Conservation (phyloP, 495 filamentous ascomycete genomes). For the Xylaria bambusicola region DNA sequence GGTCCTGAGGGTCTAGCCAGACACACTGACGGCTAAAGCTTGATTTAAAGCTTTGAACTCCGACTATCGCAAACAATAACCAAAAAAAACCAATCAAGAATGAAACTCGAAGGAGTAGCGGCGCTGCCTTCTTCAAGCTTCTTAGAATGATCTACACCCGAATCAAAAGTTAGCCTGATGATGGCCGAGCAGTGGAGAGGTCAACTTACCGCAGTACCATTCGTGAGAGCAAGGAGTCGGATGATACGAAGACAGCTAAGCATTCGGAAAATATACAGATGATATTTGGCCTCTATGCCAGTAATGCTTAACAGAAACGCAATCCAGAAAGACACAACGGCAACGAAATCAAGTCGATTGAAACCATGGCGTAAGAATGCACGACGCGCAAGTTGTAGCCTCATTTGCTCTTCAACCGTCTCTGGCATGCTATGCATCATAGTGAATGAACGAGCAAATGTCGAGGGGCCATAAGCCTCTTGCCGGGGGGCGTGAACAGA, state of each 20-base stretch:
- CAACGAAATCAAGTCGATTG: slow-evolving; percentile 93
- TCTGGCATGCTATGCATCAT: slow-evolving; percentile 63
- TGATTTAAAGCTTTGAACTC: slow-evolving; percentile 96
- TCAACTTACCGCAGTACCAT: slow-evolving; percentile 75
- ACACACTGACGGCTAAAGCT: slow-evolving; percentile 86
- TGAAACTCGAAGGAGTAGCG: slow-evolving; percentile 89
- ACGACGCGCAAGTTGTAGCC: slow-evolving; percentile 80
- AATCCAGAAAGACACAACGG: slow-evolving; percentile 95
- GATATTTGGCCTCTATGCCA: slow-evolving; percentile 64
- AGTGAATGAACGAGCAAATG: slow-evolving; percentile 83
- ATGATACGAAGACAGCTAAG: slow-evolving; percentile 91
- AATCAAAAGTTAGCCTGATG: slow-evolving; percentile 27
- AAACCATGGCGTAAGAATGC: slow-evolving; percentile 94
- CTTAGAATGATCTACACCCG: slow-evolving; percentile 74
- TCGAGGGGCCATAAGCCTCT: slow-evolving; percentile 57
- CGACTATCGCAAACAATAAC: slow-evolving; percentile 96
- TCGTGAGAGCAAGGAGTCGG: slow-evolving; percentile 83
- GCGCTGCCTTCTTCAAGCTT: slow-evolving; percentile 93
- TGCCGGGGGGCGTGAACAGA: slow-evolving; percentile 53
- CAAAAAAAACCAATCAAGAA: slow-evolving; percentile 98
- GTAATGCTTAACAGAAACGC: slow-evolving; percentile 71
- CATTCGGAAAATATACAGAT: slow-evolving; percentile 93
- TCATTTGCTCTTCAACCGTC: slow-evolving; percentile 77
- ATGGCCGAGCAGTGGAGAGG: neutral
- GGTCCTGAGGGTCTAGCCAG: slow-evolving; percentile 69